Percentiles rank a stretch among this genome's conserved stretches.
phyloP scores from a whole-genome alignment of 1,139 yeast species.

The Kodamaea sp. region DNA sequence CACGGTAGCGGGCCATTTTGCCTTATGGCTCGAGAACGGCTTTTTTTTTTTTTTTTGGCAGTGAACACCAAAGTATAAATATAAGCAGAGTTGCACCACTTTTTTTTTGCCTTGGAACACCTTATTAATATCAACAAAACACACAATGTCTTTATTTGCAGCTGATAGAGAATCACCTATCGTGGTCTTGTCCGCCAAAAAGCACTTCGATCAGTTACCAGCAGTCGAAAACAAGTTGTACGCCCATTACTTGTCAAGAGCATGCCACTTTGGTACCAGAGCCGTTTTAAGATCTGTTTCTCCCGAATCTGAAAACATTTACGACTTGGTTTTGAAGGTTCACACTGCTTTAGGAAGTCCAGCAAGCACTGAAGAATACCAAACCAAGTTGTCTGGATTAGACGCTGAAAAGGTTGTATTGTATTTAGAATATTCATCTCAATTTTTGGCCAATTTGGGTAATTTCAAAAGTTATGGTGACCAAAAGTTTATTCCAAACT shows the following conservation, averaged over 20 bases:
- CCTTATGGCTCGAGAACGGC: no score
- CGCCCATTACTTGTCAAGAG: constrained; percentile 80
- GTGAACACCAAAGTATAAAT: neutral
- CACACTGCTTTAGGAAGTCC: constrained; percentile 53
- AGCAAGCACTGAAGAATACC: constrained; percentile 39
- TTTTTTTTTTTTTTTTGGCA: neutral
- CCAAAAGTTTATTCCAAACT: constrained; percentile 71
- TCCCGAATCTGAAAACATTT: constrained; percentile 73
- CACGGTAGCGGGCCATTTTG: no score
- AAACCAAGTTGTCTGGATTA: constrained; percentile 22
- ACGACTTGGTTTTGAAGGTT: constrained; percentile 59
- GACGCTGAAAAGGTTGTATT: constrained; percentile 34
- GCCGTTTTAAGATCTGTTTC: constrained; percentile 81
- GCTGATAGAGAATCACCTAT: constrained; percentile 48
- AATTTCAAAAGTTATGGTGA: constrained; percentile 90
- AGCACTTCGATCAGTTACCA: constrained; percentile 41
- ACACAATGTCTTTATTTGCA: constrained; percentile 3
- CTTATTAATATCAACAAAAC: neutral
- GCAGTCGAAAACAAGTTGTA: constrained; percentile 45
- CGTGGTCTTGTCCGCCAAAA: constrained; percentile 39
- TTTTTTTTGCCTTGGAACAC: neutral
- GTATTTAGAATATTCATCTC: constrained; percentile 77
- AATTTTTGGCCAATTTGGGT: constrained; percentile 76
- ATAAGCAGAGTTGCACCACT: no score
- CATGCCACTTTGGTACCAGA: constrained; percentile 78